phyloP scores from a whole-genome alignment of 1,139 yeast genomes.

The Blastobotrys niveus region DNA sequence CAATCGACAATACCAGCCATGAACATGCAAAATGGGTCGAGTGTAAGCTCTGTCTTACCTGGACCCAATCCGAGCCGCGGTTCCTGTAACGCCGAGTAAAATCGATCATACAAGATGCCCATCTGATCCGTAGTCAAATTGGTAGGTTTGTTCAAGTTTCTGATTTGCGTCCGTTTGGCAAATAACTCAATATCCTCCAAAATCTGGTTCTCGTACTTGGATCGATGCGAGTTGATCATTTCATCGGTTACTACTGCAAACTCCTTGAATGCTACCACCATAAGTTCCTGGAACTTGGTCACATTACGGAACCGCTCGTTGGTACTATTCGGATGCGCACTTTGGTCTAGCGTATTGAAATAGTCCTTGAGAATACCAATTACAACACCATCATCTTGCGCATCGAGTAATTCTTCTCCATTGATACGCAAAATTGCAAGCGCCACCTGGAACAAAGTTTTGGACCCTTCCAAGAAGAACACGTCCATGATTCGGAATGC shows the following conservation, averaged over 20 bases:
- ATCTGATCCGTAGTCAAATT: constrained; percentile 55
- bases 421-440: constrained; percentile 80
- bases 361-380: constrained; percentile 79
- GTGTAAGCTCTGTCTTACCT: constrained; percentile 54
- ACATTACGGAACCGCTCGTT: constrained; percentile 60
- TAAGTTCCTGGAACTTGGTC: constrained; percentile 81
- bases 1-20: constrained; percentile 81
- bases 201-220: constrained; percentile 68
- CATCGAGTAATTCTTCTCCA: constrained; percentile 72
- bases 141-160: constrained; percentile 71
- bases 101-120: constrained; percentile 76
- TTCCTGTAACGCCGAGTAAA: constrained; percentile 71
- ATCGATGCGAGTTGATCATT: constrained; percentile 61
- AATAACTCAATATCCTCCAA: constrained; percentile 81
- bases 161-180: constrained; percentile 84
- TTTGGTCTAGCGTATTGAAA: constrained; percentile 70
- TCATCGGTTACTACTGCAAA: constrained; percentile 76
- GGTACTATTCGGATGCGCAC: constrained; percentile 70
- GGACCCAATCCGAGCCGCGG: constrained; percentile 58
- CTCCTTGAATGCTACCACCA: constrained; percentile 90
- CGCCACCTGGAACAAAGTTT: constrained; percentile 87
- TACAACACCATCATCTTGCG: constrained; percentile 90
- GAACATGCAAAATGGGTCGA: constrained; percentile 62
- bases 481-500: constrained; percentile 91
- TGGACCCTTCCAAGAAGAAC: constrained; percentile 85